Conservation (phyloP, 2,329 filamentous ascomycete genomes). For the Aspergillus glaucus region DNA sequence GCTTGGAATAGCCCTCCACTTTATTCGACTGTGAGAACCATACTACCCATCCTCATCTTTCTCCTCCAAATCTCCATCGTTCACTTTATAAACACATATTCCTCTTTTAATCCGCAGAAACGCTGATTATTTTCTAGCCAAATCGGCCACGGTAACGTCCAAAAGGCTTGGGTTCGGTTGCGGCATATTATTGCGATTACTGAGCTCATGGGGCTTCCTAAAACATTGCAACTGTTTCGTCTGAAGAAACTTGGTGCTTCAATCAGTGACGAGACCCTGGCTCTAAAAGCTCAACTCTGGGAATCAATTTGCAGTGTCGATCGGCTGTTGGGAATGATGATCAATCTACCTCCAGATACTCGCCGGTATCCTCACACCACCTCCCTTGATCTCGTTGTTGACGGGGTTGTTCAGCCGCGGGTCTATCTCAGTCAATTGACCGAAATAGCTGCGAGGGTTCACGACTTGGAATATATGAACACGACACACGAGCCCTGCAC, state of each 20-base stretch:
- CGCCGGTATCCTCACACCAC: constrained; percentile 10
- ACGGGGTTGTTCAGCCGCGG: constrained; percentile 7
- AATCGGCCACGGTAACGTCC: constrained; percentile 28
- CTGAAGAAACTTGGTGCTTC: constrained; percentile 1
- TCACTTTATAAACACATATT: too few relatives aligned
- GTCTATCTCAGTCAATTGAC: constrained; percentile 8
- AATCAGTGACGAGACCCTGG: constrained; percentile 4
- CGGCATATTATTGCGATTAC: constrained; percentile 34
- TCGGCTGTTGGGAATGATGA: constrained; percentile 25
- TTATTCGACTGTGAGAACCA: constrained; percentile 28
- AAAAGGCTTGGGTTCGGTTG: constrained; percentile 31
- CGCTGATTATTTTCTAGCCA: constrained; percentile 15
- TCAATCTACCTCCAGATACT: constrained; percentile 32
- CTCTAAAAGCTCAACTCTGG: constrained; percentile 25
- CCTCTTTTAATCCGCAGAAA: background rate
- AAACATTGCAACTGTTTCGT: constrained; percentile 1
- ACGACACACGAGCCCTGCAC: background rate
- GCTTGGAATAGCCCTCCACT: constrained; percentile 24
- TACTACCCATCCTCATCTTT: background rate
- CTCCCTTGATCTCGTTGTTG: background rate
- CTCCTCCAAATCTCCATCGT: too few relatives aligned
- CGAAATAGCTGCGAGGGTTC: constrained; percentile 6
- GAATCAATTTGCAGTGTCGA: constrained; percentile 27
- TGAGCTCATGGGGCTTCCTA: constrained; percentile 33
- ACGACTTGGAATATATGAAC: constrained; percentile 10